Evolutionary conservation across 2,329 filamentous ascomycete species (phyloP).

Genomic region (Cephalotrichum gorgonifer): DNA sequence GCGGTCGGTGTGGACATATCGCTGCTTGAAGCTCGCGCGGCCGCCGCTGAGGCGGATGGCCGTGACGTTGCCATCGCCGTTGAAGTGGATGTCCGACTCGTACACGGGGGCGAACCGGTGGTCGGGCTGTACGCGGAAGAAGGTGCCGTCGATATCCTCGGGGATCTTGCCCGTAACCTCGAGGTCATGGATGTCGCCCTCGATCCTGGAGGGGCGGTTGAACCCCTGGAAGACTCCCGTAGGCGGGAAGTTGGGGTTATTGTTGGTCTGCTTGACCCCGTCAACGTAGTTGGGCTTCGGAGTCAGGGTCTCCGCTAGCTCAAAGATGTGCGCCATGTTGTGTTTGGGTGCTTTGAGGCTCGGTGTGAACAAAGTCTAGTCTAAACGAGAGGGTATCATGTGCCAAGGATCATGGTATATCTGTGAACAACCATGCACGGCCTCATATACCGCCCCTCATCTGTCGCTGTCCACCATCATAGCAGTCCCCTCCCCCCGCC

Average conservation of each 20-base stretch:
- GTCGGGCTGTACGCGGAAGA: slow-evolving; percentile 6
- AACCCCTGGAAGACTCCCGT: not conserved
- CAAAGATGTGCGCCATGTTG: slow-evolving; percentile 4
- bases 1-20: slow-evolving; percentile 28
- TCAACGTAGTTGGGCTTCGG: not conserved
- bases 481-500: no score
- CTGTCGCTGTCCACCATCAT: no score
- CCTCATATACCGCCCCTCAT: no score
- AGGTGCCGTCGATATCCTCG: slow-evolving; percentile 10
- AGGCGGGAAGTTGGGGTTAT: not conserved
- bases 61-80: slow-evolving; percentile 26
- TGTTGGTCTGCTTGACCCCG: not conserved
- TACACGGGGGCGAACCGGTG: slow-evolving; percentile 1
- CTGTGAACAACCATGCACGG: not conserved
- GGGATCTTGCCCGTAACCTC: slow-evolving; percentile 9
- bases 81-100: slow-evolving; percentile 13
- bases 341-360: no score
- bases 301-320: slow-evolving; percentile 1
- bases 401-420: not conserved
- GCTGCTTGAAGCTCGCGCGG: slow-evolving; percentile 19
- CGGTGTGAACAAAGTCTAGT: not conserved
- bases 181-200: slow-evolving; percentile 2
- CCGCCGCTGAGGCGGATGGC: slow-evolving; percentile 22
- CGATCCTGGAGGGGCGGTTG: not conserved
- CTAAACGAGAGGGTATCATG: not conserved